Evolutionary conservation across 306 rosid species (phyloP), one percentile per base, ranked within the genome.

Genomic region (Vachellia collinsii): DNA sequence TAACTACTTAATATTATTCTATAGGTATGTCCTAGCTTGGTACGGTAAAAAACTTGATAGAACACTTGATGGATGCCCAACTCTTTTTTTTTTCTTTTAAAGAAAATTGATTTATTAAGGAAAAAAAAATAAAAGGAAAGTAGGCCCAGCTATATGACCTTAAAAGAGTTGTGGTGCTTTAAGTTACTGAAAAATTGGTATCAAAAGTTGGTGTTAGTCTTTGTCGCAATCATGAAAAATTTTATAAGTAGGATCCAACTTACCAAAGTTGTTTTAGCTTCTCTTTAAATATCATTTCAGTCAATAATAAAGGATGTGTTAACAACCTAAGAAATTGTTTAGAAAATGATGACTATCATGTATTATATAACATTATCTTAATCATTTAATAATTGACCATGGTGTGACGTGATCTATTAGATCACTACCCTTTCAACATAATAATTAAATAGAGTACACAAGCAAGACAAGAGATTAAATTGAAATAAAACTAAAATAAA

Each of bases 161-260:
- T 19, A 51, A 17, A 29, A 51, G 54, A 34, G 11, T 22, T 10
- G 23, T 44, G 22, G 74, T 20, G 34, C 53, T 20, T 46, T 23
- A 39, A 39, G 8, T 39, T 67, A 41, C 50, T 67, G 50, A 39
- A 68, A 41, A 42, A 76, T 25, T 58, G 51, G 36, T 68, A 41
- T 41, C 73, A 41, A 42, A 41, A 4, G 73, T 25, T 41, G 53
- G 12, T 50, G 22, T 42, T 20, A 7, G 34, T 68, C 36, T 3
- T 10, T 41, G 29, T 37, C 70, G 17, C 17, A 16, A 36, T 68
- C 73, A 41, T n/a, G 23, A 68, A 41, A 68, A 41, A 3, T 5
- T n/a, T 17, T n/a, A 20, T 20, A 68, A 68, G 73, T 20, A 68
- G 73, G 73, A 68, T 42, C 34, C 51, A 68, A 41, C 51, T 17